These are phyloP conservation scores for Leccinum subgranulosum DNA, from an alignment of 768 basidiomycete species.

Conservation along the genomic window DNA sequence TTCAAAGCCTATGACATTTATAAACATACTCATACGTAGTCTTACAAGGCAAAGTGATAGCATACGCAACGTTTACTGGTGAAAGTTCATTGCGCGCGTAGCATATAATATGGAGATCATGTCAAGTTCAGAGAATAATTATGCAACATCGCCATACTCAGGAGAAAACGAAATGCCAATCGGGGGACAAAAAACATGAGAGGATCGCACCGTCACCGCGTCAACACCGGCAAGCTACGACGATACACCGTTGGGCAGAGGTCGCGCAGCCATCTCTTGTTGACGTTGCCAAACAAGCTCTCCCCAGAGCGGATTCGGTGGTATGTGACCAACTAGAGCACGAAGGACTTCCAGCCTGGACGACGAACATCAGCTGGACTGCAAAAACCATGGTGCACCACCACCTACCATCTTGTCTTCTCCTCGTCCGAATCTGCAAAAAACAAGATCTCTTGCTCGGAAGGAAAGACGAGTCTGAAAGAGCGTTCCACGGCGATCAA, in stretches of 20 bases:
- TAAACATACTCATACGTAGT: conserved; percentile 15
- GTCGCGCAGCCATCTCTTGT: conserved; percentile 36
- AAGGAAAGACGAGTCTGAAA: conserved; percentile 79
- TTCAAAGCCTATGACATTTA: conserved; percentile 15
- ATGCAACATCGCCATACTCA: neutral
- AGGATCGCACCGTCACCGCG: neutral
- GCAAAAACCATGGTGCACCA: neutral
- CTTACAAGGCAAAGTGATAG: conserved; percentile 20
- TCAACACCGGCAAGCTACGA: conserved; percentile 1
- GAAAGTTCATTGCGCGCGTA: conserved; percentile 7
- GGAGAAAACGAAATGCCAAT: conserved; percentile 11
- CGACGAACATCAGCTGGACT: neutral
- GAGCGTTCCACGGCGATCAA: conserved; percentile 74
- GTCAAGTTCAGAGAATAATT: conserved; percentile 2
- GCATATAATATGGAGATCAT: conserved; percentile 12
- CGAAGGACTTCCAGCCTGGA: conserved; percentile 81
- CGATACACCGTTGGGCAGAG: neutral
- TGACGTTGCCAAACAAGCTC: conserved; percentile 87
- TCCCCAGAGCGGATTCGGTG: conserved; percentile 91
- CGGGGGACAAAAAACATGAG: conserved; percentile 5
- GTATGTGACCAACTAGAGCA: conserved; percentile 84
- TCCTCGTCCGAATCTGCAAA: conserved; percentile 89
- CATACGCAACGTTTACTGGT: conserved; percentile 10
- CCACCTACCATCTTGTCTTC: conserved; percentile 79
- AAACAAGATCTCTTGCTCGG: conserved; percentile 79